Percentiles rank a stretch among this genome's conserved stretches.
Conservation (phyloP, 2,329 filamentous ascomycete species). For the Clarireedia sp. region DNA sequence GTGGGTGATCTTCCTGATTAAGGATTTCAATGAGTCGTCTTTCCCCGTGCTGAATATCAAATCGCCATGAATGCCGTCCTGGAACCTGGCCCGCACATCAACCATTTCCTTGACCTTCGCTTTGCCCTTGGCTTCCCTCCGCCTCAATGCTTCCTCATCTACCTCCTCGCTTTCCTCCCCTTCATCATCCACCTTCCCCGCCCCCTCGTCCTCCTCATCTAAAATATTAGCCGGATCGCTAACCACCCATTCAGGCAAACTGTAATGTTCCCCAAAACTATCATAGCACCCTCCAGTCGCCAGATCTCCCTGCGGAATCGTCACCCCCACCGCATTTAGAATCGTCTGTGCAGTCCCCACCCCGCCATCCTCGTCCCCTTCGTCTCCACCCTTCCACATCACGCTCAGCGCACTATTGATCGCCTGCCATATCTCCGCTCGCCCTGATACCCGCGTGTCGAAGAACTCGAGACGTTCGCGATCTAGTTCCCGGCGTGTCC, state of each 20-base stretch:
- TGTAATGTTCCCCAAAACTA: slow-evolving; percentile 60
- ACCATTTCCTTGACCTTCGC: slow-evolving; percentile 23
- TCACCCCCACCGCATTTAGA: slow-evolving; percentile 69
- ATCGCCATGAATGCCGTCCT: slow-evolving; percentile 48
- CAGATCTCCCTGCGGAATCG: slow-evolving; percentile 64
- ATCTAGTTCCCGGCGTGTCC: slow-evolving; percentile 62
- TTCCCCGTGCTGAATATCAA: slow-evolving; percentile 49
- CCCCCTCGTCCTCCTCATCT: slow-evolving; percentile 27
- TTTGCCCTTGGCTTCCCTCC: slow-evolving; percentile 41
- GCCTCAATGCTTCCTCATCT: slow-evolving; percentile 37
- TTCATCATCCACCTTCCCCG: slow-evolving; percentile 20
- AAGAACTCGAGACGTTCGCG: slow-evolving; percentile 78
- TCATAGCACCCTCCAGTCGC: slow-evolving; percentile 63
- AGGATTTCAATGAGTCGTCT: slow-evolving; percentile 53
- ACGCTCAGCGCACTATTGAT: slow-evolving; percentile 60
- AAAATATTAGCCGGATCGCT: slow-evolving; percentile 37
- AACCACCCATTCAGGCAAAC: slow-evolving; percentile 60
- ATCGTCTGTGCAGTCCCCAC: slow-evolving; percentile 70
- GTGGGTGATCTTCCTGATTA: slow-evolving; percentile 56
- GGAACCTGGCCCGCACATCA: slow-evolving; percentile 21
- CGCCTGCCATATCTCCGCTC: slow-evolving; percentile 72
- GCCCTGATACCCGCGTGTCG: slow-evolving; percentile 76
- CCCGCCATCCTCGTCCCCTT: slow-evolving; percentile 32
- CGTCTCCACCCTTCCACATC: slow-evolving; percentile 44
- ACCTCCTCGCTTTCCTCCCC: slow-evolving; percentile 20